These are phyloP conservation scores for Dendrobium huoshanense DNA, from an alignment of 106 monocot species.

Conservation along the genomic window DNA sequence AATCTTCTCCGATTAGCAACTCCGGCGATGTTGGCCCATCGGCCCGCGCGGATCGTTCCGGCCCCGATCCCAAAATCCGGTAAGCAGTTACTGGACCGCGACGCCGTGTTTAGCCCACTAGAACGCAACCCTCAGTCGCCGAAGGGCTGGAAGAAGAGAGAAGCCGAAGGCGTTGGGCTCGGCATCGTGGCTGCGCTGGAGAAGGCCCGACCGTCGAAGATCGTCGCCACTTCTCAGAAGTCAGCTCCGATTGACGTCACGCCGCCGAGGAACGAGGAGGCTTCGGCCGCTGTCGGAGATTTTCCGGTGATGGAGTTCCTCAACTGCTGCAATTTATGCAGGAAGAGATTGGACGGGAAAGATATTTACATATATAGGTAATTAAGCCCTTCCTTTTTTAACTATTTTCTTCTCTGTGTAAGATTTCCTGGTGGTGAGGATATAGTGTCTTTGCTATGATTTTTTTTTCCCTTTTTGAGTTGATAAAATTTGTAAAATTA, in stretches of 20 bases:
- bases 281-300: not conserved
- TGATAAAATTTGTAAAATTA: not conserved
- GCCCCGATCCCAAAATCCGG: too few species aligned
- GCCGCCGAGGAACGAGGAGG: not conserved
- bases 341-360: constrained; percentile 53
- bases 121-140: constrained; percentile 50
- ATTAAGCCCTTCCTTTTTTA: not conserved
- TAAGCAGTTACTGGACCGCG: not conserved
- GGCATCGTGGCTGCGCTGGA: constrained; percentile 62
- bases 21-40: constrained; percentile 8
- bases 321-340: constrained; percentile 41
- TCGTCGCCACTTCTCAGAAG: not conserved
- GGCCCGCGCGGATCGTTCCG: not conserved
- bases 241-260: not conserved
- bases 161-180: constrained; percentile 65
- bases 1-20: not conserved
- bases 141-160: constrained; percentile 70
- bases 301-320: constrained; percentile 42
- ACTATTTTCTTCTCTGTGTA: not conserved
- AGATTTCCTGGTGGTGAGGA: not conserved
- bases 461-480: not conserved
- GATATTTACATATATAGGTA: constrained; percentile 76
- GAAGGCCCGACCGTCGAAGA: not conserved
- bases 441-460: not conserved
- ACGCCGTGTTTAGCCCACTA: constrained; percentile 29